Evolutionary conservation across 495 filamentous ascomycete genomes (phyloP), one percentile per base, ranked within the genome.

Genomic region (Neurospora sp.): DNA sequence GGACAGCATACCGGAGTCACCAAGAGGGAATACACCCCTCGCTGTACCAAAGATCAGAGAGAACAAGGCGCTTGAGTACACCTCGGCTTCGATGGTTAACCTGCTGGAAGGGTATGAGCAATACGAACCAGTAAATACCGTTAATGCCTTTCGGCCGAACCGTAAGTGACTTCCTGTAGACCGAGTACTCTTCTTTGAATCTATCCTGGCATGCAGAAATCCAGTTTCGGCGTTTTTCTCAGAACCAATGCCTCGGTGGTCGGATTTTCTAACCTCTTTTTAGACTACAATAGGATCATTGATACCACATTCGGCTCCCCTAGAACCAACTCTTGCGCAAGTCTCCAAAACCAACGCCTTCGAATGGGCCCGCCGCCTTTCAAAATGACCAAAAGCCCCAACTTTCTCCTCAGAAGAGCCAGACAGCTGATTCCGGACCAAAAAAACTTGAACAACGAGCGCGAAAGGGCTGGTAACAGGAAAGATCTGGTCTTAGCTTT

Each of bases 41-140:
- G 76, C 70, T 3, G 69, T 82, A 20, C 74, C 76, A 3, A 82
- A 82, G 74, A 74, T 72, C 75, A 75, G 80, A 41, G 75, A 69
- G 14, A 72, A 71, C 10, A 72, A 35, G 53, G 27, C 53, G 16
- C 14, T 65, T 65, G 53, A 65, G 27, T 35, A 35, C 27, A 16
- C 53, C 31, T 61, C 53, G 1, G 14, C 53, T 65, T 65, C 53
- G 2, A 65, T 18, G 53, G 27, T 35, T 14, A 65, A 65, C 6
- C 53, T 65, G 14, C 27, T 65, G 27, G 53, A 16, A 65, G 53
- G 53, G 6, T 9, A 35, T 31, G 27, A 37, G 27, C 53, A 35
- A 35, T 35, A 35, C 31, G 27, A 35, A 18, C 22, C 22, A 65
- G 53, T 65, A 14, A 65, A 35, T 35, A 9, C 22, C 6, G 53